Percentiles rank a stretch among this genome's conserved stretches.
These are phyloP conservation scores for Dacryopinax primogenitus DNA, from an alignment of 768 basidiomycete species.

Conservation along the genomic window DNA sequence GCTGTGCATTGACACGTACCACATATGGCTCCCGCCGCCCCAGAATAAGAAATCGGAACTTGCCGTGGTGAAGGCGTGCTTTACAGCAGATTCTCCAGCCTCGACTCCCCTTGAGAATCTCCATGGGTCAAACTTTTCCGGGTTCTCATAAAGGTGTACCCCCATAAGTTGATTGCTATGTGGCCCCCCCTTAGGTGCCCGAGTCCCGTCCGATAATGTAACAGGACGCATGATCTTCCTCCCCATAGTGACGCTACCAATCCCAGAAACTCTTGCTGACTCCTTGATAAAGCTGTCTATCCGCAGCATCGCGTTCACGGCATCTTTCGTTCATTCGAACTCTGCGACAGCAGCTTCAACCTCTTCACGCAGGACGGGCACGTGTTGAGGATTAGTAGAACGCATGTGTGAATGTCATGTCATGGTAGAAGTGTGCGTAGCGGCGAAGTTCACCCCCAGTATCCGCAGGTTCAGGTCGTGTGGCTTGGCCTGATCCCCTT, in stretches of 20 bases:
- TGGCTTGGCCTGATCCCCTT: background rate
- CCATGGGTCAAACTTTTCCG: background rate
- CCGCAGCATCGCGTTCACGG: constrained; percentile 32
- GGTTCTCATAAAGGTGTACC: background rate
- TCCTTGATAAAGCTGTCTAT: constrained; percentile 45
- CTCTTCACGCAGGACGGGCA: constrained; percentile 26
- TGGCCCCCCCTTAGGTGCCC: background rate
- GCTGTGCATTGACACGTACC: background rate
- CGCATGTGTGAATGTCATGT: constrained; percentile 24
- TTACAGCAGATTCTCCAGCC: background rate
- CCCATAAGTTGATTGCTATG: background rate
- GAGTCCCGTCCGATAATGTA: background rate
- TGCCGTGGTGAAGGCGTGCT: background rate
- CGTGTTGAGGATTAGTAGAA: constrained; percentile 29
- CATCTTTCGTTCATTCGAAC: constrained; percentile 33
- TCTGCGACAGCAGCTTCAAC: constrained; percentile 22
- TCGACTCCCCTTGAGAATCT: background rate
- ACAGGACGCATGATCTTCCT: background rate
- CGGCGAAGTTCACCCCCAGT: constrained; percentile 5
- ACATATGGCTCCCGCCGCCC: background rate
- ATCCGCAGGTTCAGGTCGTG: background rate
- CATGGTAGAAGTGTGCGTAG: background rate
- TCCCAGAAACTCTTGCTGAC: constrained; percentile 28
- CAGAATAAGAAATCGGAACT: background rate
- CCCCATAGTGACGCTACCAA: constrained; percentile 13